Base-by-base conservation (phyloP, 257 asterid species). In the Ocimum tenuiflorum region DNA sequence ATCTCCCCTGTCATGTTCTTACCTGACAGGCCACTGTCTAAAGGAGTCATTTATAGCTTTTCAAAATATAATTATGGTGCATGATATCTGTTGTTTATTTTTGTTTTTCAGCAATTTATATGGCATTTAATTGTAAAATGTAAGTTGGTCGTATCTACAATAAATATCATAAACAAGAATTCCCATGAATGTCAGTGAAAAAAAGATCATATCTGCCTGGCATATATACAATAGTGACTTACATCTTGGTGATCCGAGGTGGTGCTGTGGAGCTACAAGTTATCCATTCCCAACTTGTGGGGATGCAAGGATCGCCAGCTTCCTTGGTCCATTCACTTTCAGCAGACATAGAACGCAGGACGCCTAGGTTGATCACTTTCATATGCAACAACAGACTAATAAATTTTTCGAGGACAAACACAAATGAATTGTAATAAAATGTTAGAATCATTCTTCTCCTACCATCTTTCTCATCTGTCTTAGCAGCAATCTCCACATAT, bases 161-260 rank as follows among this genome's bases (percentile, higher is more conserved):
- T 38, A 38, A 2, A 38, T 38, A 38, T 7, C 43, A 38, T 7
- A 38, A 13, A 38, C 4, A 10, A 38, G 43, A 38, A 38, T 38
- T 38, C 12, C 43, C 11, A 10, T 38, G 1, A 8, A 38, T 38
- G 13, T 8, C 6, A 31, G 36, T 4, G 36, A 31, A 31, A 7
- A 31, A 31, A 31, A 31, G 3, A 31, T 7, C 36, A 31, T 31
- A 31, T 1, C 0, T 35, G 52, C 53, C 36, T 24, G 31, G 12
- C 29, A 53, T 54, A 23, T 52, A 57, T 22, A 48, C 1, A 36
- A 51, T 48, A 47, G 65, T 27, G 43, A 70, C 91, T 86, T 81
- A 90, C 99, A 92, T 88, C 78, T 82, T 89, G 69, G 86, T 75
- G 55, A 92, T 90, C 77, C 94, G 83, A 69, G 97, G 97, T 24